These are phyloP conservation scores for Aspergillus melleus DNA, from an alignment of 2,329 filamentous ascomycete genomes.

Conservation along the genomic window DNA sequence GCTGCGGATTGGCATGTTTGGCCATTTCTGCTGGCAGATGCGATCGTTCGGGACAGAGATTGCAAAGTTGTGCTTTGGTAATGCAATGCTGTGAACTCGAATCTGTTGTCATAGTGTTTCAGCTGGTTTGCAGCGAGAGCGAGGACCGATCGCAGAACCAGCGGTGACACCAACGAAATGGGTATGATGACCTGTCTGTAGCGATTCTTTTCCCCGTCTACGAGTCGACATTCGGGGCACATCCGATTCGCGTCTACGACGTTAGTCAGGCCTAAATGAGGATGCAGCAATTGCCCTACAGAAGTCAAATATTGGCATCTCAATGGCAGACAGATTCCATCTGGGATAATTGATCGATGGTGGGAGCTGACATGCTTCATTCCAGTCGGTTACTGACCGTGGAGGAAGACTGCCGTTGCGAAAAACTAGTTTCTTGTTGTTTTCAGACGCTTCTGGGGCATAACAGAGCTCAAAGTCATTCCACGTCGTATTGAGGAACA, in stretches of 20 bases:
- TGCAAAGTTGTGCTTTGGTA: background rate
- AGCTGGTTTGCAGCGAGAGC: background rate
- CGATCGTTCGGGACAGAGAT: background rate
- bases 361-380: background rate
- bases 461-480: background rate
- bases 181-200: background rate
- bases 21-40: background rate
- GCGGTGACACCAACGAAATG: background rate
- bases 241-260: background rate
- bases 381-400: background rate
- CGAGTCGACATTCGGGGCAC: background rate
- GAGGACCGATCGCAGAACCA: background rate
- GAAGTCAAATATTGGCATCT: background rate
- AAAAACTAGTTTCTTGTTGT: background rate
- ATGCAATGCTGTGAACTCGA: background rate
- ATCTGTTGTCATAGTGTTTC: background rate
- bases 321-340: background rate
- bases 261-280: background rate
- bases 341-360: background rate
- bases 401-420: background rate
- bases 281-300: background rate
- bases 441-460: too few species aligned
- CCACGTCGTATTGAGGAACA: background rate
- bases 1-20: background rate
- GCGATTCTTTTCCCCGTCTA: background rate